Conservation (phyloP, 164 flowering plant genomes). For the Sextonia rubra region DNA sequence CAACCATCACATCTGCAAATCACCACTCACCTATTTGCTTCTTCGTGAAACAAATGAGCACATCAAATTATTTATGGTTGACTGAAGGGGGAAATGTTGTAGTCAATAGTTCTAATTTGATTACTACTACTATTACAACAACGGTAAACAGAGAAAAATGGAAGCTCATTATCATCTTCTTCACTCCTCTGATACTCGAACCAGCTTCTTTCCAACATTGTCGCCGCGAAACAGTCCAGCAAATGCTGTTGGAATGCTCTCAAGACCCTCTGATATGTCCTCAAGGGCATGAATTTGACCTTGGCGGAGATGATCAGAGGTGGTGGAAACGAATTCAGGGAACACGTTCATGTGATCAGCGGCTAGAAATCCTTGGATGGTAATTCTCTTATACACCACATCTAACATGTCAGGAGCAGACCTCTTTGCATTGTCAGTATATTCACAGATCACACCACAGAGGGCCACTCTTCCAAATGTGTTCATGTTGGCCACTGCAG, state of each 20-base stretch:
- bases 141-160: no score
- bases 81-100: no score
- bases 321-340: conserved; percentile 38
- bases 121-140: no score
- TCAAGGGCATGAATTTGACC: conserved; percentile 40
- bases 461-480: conserved; percentile 52
- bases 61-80: no score
- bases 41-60: no score
- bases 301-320: conserved; percentile 28
- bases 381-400: conserved; percentile 53
- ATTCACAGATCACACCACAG: conserved; percentile 66
- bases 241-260: conserved; percentile 58
- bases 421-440: conserved; percentile 28
- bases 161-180: background rate
- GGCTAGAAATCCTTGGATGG: conserved; percentile 54
- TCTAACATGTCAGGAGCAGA: conserved; percentile 53
- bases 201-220: conserved; percentile 62
- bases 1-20: no score
- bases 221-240: conserved; percentile 52
- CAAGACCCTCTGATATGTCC: conserved; percentile 62
- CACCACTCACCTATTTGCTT: no score
- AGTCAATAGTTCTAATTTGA: no score
- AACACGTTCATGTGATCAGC: conserved; percentile 31
- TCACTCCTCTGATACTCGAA: conserved; percentile 40
- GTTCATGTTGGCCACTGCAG: conserved; percentile 71